Evolutionary conservation across 164 flowering plant genomes (phyloP).

Genomic region (Houttuynia cordata): DNA sequence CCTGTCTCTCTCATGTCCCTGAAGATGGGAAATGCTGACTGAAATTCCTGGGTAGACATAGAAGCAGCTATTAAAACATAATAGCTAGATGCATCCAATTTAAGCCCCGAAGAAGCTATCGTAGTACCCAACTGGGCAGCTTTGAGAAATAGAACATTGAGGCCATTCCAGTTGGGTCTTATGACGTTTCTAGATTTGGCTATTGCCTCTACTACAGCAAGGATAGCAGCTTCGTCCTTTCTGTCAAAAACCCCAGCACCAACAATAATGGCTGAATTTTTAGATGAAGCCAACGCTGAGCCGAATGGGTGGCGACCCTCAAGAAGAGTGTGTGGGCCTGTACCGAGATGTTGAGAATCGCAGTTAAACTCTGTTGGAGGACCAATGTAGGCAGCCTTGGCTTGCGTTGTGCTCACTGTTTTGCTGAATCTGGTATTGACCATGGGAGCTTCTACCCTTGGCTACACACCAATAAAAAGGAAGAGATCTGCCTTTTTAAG

Average conservation of each 20-base stretch:
- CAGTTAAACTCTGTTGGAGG: too few relatives aligned
- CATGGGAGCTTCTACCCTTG: constrained; percentile 99
- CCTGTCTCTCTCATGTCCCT: constrained; percentile 87
- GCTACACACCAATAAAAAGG: constrained; percentile 96
- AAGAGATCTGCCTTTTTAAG: too few relatives aligned
- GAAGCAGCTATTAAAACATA: constrained; percentile 77
- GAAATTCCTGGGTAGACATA: constrained; percentile 89
- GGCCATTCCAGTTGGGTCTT: constrained; percentile 91
- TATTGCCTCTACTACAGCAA: constrained; percentile 60
- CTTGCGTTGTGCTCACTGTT: constrained; percentile 62
- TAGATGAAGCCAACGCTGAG: constrained; percentile 54
- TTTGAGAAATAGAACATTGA: too few relatives aligned
- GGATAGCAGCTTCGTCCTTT: too few relatives aligned
- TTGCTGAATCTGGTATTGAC: constrained; percentile 94
- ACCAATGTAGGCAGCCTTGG: constrained; percentile 90
- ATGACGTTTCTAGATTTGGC: constrained; percentile 47
- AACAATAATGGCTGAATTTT: too few relatives aligned
- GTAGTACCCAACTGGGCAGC: too few relatives aligned
- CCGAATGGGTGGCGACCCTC: constrained; percentile 78
- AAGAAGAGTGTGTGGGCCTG: constrained; percentile 66
- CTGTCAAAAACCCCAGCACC: too few relatives aligned
- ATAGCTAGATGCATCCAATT: too few relatives aligned
- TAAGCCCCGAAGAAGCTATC: too few relatives aligned
- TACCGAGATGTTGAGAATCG: constrained; percentile 75
- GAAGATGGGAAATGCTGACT: constrained; percentile 76